Percentiles rank a stretch among this genome's conserved stretches.
phyloP scores from a whole-genome alignment of 2,329 filamentous ascomycete species.

The Daldinia sp. region DNA sequence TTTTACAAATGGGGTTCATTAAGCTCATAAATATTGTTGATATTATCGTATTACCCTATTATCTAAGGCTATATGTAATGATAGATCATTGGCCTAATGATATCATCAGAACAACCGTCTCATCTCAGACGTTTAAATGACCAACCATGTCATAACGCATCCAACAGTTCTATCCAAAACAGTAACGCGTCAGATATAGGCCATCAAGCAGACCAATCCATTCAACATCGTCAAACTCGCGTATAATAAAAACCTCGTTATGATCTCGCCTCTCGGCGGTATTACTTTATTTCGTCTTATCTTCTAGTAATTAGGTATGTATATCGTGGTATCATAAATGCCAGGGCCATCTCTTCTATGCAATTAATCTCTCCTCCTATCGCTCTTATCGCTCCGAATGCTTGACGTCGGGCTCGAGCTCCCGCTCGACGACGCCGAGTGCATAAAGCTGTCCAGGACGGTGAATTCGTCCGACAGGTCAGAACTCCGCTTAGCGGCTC shows the following conservation, averaged over 20 bases:
- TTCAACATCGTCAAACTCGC: not conserved
- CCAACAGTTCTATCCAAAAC: not conserved
- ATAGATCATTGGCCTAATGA: not conserved
- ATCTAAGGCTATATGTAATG: not conserved
- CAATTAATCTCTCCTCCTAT: conserved; percentile 36
- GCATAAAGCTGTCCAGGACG: conserved; percentile 37
- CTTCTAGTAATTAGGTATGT: conserved; percentile 33
- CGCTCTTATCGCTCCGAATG: conserved; percentile 32
- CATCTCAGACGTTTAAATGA: not conserved
- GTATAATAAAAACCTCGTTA: not conserved
- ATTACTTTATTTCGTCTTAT: conserved; percentile 32
- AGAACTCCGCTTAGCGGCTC: conserved; percentile 25
- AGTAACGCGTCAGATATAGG: not conserved
- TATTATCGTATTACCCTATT: no score
- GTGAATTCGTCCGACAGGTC: conserved; percentile 35
- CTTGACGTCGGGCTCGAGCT: conserved; percentile 36
- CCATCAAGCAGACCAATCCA: not conserved
- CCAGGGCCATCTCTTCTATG: conserved; percentile 26
- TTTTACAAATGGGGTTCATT: no score
- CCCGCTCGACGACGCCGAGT: conserved; percentile 39
- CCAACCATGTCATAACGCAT: not conserved
- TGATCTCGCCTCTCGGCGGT: conserved; percentile 19
- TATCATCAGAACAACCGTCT: not conserved
- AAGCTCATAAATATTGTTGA: no score
- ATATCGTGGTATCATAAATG: conserved; percentile 42